phyloP scores from a whole-genome alignment of 2,329 filamentous ascomycete genomes.

The Fragosphaeria purpurea region DNA sequence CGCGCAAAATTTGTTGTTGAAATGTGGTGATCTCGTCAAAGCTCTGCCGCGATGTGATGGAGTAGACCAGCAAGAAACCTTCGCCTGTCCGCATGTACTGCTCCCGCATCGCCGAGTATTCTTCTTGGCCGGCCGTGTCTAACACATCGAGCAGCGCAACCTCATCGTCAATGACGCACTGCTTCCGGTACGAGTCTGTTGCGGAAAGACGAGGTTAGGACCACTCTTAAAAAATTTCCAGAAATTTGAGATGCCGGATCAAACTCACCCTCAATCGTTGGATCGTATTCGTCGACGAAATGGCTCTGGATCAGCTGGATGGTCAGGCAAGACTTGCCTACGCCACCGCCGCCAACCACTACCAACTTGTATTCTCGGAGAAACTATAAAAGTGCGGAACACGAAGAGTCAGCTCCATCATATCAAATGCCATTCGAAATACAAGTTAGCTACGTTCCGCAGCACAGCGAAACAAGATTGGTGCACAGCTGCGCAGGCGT shows the following conservation, averaged over 20 bases:
- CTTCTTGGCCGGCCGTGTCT: slow-evolving; percentile 96
- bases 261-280: slow-evolving; percentile 86
- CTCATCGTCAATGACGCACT: slow-evolving; percentile 97
- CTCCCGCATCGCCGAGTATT: slow-evolving; percentile 98
- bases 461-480: too few relatives aligned
- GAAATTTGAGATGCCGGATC: background rate
- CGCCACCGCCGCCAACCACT: slow-evolving; percentile 93
- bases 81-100: slow-evolving; percentile 99
- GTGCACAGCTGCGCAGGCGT: too few relatives aligned
- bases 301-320: slow-evolving; percentile 94
- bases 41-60: slow-evolving; percentile 92
- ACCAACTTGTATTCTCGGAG: slow-evolving; percentile 91
- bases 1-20: slow-evolving; percentile 94
- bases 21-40: slow-evolving; percentile 99
- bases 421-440: too few relatives aligned
- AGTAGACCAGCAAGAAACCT: slow-evolving; percentile 95
- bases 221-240: too few relatives aligned
- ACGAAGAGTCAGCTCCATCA: background rate
- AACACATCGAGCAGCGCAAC: slow-evolving; percentile 95
- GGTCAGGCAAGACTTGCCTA: slow-evolving; percentile 97
- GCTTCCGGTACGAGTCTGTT: slow-evolving; percentile 97
- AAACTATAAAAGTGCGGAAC: slow-evolving; percentile 42
- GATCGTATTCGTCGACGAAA: slow-evolving; percentile 99
- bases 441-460: too few relatives aligned
- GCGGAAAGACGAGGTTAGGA: slow-evolving; percentile 12